These are phyloP conservation scores for Dendrobium chrysotoxum DNA, from an alignment of 106 monocot species.

Conservation along the genomic window DNA sequence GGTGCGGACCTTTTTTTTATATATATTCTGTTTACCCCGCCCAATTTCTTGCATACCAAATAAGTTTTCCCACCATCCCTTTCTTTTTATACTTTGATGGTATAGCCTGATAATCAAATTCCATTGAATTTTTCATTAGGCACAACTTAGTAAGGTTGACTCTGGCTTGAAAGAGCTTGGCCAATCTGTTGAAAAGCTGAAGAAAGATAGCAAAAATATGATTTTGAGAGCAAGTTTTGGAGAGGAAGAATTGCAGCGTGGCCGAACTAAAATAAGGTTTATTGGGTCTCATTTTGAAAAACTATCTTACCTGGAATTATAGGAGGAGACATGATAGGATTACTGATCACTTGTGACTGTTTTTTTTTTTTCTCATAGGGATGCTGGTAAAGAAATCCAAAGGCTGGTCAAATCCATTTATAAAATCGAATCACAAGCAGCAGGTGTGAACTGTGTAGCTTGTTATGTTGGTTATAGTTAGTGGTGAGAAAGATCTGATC, in stretches of 20 bases:
- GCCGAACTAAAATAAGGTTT: conserved; percentile 7
- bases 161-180: conserved; percentile 13
- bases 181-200: conserved; percentile 19
- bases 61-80: neutral
- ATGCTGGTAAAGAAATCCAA: conserved; percentile 27
- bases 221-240: conserved; percentile 19
- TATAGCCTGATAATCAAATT: neutral
- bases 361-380: neutral
- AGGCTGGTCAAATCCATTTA: conserved; percentile 24
- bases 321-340: neutral
- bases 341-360: neutral
- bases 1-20: too few species aligned
- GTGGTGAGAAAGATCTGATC: too few species aligned
- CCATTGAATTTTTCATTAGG: conserved; percentile 2
- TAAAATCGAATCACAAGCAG: conserved; percentile 25
- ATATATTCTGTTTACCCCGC: neutral
- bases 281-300: neutral
- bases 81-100: neutral
- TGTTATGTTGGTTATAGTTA: too few species aligned
- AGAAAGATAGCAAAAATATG: conserved; percentile 28
- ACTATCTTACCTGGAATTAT: neutral
- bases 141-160: conserved; percentile 17
- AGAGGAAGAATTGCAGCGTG: conserved; percentile 17
- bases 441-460: conserved; percentile 10
- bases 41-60: neutral